These are phyloP conservation scores for Trametes punicea DNA, from an alignment of 768 basidiomycete species.

Conservation along the genomic window DNA sequence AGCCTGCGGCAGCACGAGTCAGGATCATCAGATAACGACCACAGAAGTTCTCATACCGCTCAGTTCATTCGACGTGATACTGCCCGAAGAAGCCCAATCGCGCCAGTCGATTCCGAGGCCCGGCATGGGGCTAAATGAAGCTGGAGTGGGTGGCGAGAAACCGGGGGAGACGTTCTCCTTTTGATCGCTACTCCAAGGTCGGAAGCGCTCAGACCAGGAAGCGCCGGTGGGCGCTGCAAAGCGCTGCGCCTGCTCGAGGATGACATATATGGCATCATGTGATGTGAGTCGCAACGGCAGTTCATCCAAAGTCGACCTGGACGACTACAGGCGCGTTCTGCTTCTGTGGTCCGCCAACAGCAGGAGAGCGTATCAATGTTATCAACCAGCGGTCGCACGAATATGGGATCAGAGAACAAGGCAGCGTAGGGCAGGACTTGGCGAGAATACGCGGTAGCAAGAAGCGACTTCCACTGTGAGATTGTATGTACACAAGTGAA, in stretches of 20 bases:
- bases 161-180: background rate
- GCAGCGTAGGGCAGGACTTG: background rate
- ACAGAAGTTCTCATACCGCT: background rate
- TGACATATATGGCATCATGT: too few relatives aligned
- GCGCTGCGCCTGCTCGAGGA: too few relatives aligned
- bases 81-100: background rate
- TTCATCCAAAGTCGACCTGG: too few relatives aligned
- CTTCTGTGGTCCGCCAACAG: too few relatives aligned
- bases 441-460: background rate
- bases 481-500: background rate
- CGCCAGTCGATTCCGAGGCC: background rate
- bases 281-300: too few relatives aligned
- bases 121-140: background rate
- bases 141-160: background rate
- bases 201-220: too few relatives aligned
- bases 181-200: too few relatives aligned
- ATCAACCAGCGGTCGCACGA: too few relatives aligned
- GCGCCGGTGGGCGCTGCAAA: too few relatives aligned
- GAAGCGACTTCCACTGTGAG: background rate
- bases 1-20: background rate
- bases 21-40: conserved; percentile 13
- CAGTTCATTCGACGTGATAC: background rate
- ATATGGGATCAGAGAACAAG: too few relatives aligned
- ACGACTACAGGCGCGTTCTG: too few relatives aligned
- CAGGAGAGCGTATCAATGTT: too few relatives aligned